Conservation (phyloP, 1,284 basidiomycete genomes). For the Irpex rosettiformis region DNA sequence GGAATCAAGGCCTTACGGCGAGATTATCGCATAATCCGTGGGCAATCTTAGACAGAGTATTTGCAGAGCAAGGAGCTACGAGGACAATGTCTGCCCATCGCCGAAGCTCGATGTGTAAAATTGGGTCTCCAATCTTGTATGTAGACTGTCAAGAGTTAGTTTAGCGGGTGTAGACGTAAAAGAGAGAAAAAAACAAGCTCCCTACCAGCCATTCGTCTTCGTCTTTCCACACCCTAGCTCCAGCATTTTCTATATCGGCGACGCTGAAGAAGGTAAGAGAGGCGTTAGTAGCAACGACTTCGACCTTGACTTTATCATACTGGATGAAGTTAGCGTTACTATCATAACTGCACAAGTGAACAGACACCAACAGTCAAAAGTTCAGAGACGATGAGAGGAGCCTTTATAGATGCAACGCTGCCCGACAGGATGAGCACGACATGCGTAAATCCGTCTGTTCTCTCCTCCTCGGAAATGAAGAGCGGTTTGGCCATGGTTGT, state of each 20-base stretch:
- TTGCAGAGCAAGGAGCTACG: conserved; percentile 93
- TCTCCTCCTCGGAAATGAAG: conserved; percentile 27
- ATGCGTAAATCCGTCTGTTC: conserved; percentile 46
- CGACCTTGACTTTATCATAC: conserved; percentile 74
- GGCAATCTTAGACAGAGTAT: conserved; percentile 91
- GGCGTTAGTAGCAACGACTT: conserved; percentile 80
- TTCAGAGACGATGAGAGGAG: conserved; percentile 82
- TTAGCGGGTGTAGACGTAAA: not conserved
- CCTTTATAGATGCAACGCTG: conserved; percentile 93
- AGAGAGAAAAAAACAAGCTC: not conserved
- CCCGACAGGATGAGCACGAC: conserved; percentile 87
- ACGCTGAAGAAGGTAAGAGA: conserved; percentile 78
- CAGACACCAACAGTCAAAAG: conserved; percentile 59
- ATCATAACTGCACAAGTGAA: not conserved
- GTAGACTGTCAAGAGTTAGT: conserved; percentile 34
- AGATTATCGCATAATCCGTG: conserved; percentile 90
- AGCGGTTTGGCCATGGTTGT: conserved; percentile 17
- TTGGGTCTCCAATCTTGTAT: conserved; percentile 83
- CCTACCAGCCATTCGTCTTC: conserved; percentile 83
- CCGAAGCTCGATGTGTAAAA: conserved; percentile 94
- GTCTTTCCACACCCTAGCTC: conserved; percentile 82
- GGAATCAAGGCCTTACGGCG: conserved; percentile 47
- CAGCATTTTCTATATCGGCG: conserved; percentile 47
- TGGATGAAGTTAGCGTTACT: conserved; percentile 26
- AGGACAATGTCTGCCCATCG: conserved; percentile 96